Percentiles rank a stretch among this genome's conserved stretches.
phyloP scores from a whole-genome alignment of 169 alveolate genomes.

The Plasmodium chabaudi region DNA sequence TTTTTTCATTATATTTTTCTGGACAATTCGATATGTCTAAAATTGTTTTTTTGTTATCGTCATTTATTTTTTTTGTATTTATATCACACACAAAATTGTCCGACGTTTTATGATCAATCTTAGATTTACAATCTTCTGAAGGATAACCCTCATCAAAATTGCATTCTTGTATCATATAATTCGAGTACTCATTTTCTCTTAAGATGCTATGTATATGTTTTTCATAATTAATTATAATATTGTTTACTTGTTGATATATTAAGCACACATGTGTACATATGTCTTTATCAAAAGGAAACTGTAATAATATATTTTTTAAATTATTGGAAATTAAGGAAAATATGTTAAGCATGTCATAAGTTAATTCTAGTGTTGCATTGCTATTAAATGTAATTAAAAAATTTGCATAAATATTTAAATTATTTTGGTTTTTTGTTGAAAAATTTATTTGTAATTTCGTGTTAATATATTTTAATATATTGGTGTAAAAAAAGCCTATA shows the following conservation, averaged over 20 bases:
- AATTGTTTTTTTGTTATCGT: not conserved
- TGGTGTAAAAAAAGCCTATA: constrained; percentile 22
- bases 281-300: constrained; percentile 76
- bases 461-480: constrained; percentile 54
- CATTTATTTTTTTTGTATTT: not conserved
- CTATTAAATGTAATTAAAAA: constrained; percentile 49
- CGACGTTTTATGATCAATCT: not conserved
- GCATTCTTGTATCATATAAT: not conserved
- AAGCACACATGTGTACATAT: constrained; percentile 77
- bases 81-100: not conserved
- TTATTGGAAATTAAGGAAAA: constrained; percentile 60
- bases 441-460: constrained; percentile 53
- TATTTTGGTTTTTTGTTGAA: constrained; percentile 74
- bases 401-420: constrained; percentile 75
- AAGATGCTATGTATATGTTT: constrained; percentile 8
- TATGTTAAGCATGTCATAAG: constrained; percentile 22
- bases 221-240: constrained; percentile 60
- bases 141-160: not conserved
- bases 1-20: not conserved
- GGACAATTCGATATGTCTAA: not conserved
- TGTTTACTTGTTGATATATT: constrained; percentile 51
- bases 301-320: constrained; percentile 69
- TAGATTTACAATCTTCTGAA: not conserved
- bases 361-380: constrained; percentile 57
- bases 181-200: constrained; percentile 1